Conservation (phyloP, 163 green algal genomes). For the Scenedesmus sp. region DNA sequence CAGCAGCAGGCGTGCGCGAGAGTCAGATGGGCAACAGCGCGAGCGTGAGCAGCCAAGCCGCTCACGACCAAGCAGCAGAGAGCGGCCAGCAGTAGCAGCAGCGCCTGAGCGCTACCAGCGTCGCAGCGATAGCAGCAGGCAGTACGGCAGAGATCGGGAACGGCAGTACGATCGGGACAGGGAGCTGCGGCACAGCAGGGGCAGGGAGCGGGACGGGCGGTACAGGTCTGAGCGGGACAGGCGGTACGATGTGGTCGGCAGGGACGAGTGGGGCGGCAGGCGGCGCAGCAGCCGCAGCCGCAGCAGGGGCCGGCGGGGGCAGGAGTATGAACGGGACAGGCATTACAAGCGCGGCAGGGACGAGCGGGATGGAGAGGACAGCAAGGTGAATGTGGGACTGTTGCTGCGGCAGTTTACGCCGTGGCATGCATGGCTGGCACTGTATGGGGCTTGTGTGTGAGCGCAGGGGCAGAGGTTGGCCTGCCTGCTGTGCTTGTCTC, state of each 20-base stretch:
- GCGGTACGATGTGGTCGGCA: not conserved
- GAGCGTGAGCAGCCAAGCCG: not conserved
- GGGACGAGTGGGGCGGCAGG: not conserved
- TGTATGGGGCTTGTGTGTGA: not conserved
- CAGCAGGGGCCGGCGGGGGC: not conserved
- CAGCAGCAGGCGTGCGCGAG: not conserved
- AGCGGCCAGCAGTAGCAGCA: not conserved
- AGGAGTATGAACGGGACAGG: not conserved
- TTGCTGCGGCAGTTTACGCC: not conserved
- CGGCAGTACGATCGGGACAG: not conserved
- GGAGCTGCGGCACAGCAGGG: slow-evolving; percentile 14
- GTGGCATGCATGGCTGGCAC: not conserved
- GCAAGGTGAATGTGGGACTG: not conserved
- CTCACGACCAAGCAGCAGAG: slow-evolving; percentile 1
- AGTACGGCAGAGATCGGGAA: not conserved
- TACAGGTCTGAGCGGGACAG: not conserved
- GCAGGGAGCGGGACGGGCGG: slow-evolving; percentile 19
- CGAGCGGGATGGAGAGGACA: not conserved
- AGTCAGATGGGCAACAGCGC: not conserved
- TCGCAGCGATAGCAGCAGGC: not conserved
- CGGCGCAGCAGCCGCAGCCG: slow-evolving; percentile 22
- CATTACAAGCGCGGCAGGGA: slow-evolving; percentile 37
- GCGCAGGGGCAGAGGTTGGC: no score
- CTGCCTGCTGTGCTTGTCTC: no score
- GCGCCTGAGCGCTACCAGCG: not conserved